A percentile compares a stretch with the other conserved stretches of the same genome.
phyloP scores from a whole-genome alignment of 805 yeast species.

The Myxozyma nipponensis region DNA sequence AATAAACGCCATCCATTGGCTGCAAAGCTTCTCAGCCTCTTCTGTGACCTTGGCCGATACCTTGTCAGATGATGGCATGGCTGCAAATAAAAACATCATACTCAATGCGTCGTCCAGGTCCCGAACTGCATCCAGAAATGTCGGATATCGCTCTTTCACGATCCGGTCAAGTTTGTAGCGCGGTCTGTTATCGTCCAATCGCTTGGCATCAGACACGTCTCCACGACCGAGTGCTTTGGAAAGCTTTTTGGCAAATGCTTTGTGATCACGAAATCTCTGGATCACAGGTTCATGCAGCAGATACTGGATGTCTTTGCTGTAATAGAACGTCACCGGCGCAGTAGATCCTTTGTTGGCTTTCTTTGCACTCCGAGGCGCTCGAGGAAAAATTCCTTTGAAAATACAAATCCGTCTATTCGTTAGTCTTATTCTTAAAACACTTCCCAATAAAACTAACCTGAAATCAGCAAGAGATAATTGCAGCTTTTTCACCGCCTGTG shows the following conservation, averaged over 20 bases:
- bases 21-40: slow-evolving; percentile 80
- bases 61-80: slow-evolving; percentile 88
- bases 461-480: slow-evolving; percentile 95
- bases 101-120: slow-evolving; percentile 93
- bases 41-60: slow-evolving; percentile 77
- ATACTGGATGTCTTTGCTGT: slow-evolving; percentile 90
- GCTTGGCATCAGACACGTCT: slow-evolving; percentile 83
- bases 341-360: slow-evolving; percentile 98
- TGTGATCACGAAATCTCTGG: slow-evolving; percentile 89
- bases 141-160: slow-evolving; percentile 92
- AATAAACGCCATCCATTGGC: slow-evolving; percentile 93
- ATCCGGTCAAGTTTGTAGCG: slow-evolving; percentile 83
- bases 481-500: slow-evolving; percentile 87
- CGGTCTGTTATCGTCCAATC: slow-evolving; percentile 75
- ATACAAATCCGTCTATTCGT: slow-evolving; percentile 80
- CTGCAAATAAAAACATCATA: slow-evolving; percentile 90
- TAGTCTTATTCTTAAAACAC: not conserved
- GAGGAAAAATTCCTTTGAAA: slow-evolving; percentile 95
- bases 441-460: slow-evolving; percentile 35
- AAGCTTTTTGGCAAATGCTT: slow-evolving; percentile 86
- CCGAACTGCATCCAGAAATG: slow-evolving; percentile 85
- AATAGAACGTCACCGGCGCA: slow-evolving; percentile 91
- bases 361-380: slow-evolving; percentile 93
- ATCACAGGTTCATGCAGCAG: slow-evolving; percentile 92
- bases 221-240: slow-evolving; percentile 88